Evolutionary conservation across 345 rosid species (phyloP), one percentile per base, ranked within the genome.

Genomic region (Anacardium occidentale): DNA sequence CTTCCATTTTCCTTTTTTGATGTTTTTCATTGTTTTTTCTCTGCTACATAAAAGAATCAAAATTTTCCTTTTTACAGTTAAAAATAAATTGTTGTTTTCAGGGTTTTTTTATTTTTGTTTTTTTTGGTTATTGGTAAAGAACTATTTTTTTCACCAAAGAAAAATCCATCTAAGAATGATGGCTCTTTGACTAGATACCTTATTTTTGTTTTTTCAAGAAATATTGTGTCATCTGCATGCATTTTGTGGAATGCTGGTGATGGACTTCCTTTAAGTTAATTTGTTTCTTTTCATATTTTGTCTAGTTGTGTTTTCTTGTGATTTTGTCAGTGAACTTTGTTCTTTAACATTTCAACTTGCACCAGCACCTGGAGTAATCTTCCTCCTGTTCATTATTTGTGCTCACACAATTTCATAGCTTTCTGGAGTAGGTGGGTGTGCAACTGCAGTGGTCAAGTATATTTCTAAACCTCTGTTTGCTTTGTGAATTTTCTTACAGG

Each of bases 401-500:
- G 0, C 2, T 50, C 10, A 5, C 12, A 10, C 2, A 25, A 44
- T 14, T n/a, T 22, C 42, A 47, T 48, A 60, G 22, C 5, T 47
- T 48, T 25, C 26, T n/a, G 50, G 67, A 32, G 65, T 24, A 15
- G 34, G 10, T 45, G 7, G 7, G 25, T 24, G 13, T 7, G 51
- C 45, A 44, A 12, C 11, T 57, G 24, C 24, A 40, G 44, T 3
- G 10, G 1, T 3, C 18, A 2, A 26, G 40, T 17, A 12, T 25
- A 47, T 47, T 45, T 17, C 64, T 47, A 20, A 71, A 14, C 67
- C n/a, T 47, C 13, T 32, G 17, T 62, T 62, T 70, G 18, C 32
- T 29, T 42, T 48, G 45, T 18, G 34, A n/a, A 40, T 8, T 18
- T 5, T 60, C 2, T 9, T 7, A 15, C 93, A 93, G 97, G 99